Base-by-base conservation (phyloP, 306 rosid species). In the Cyclanthera cordifolia region DNA sequence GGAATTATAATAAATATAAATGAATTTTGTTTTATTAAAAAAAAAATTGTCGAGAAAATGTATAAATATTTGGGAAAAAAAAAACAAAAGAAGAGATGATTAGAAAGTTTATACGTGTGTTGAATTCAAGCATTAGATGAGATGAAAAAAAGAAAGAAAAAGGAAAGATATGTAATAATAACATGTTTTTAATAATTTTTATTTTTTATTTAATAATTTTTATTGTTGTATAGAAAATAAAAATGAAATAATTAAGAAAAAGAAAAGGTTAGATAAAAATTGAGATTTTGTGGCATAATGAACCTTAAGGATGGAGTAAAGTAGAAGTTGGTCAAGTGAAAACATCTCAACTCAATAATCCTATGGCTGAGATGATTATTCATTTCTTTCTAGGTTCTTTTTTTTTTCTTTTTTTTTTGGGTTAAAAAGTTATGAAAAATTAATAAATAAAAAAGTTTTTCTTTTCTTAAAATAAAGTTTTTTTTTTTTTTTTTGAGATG, bases 341-440 rank as follows among this genome's bases (percentile, higher is more conserved):
- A 4, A 37, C 43, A 63, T 39, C 49, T 63, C 67, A n/a, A 60
- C 67, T 60, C 67, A 63, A 63, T 63, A 39, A 63, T 41, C 69
- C 69, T 20, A 63, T 41, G 27, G 49, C 11, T 15, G 28, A 4
- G 48, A 37, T 60, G 9, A 60, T 60, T 60, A 60, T 34, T 60
- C 49, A 32, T 37, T 37, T 9, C 19, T n/a, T 17, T 30, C 7
- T 60, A n/a, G 6, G 46, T 8, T 3, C 17, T 24, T 24, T 53
- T 2, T 53, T 21, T 53, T 3, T 45, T 12, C 1, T 0, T 37
- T 37, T 37, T 45, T 2, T 11, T 45, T n/a, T n/a, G n/a, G n/a
- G n/a, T n/a, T n/a, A n/a, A n/a, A 45, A 11, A 45, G 15, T 11
- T 3, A 13, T 12, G 13, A 45, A 45, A 45, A 5, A 45, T 12